Conservation (phyloP, 441 rosid genomes). For the Eutrema salsugineum region DNA sequence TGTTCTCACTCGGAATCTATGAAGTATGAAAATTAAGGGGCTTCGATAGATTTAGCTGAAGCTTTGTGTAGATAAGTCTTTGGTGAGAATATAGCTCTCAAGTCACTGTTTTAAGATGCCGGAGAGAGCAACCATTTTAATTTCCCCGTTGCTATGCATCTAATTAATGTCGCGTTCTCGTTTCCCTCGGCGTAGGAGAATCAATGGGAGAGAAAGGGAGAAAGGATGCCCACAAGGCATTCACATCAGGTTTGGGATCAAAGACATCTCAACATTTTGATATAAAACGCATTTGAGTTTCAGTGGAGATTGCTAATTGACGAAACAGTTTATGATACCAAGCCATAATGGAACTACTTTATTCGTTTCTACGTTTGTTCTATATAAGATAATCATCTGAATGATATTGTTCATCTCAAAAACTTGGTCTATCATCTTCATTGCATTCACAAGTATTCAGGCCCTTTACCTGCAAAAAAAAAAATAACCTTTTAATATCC, state of each 20-base stretch:
- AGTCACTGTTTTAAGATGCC: background rate
- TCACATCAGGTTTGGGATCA: constrained; percentile 46
- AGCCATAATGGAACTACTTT: no score
- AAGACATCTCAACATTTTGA: background rate
- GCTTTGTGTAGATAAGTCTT: background rate
- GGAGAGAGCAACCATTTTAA: background rate
- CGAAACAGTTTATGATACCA: background rate
- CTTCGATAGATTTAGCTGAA: background rate
- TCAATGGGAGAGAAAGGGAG: constrained; percentile 35
- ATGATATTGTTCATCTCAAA: background rate
- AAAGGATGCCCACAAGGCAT: constrained; percentile 44
- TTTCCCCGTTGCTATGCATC: background rate
- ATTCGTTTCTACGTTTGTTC: background rate
- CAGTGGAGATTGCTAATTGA: background rate
- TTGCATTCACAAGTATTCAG: background rate
- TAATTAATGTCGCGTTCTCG: background rate
- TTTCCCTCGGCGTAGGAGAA: constrained; percentile 11
- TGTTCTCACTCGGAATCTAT: background rate
- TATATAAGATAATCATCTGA: background rate
- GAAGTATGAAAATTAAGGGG: background rate
- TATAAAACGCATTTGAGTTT: background rate
- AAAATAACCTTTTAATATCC: background rate
- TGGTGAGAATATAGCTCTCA: background rate
- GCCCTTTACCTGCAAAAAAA: no score
- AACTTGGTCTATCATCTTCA: background rate